phyloP scores from a whole-genome alignment of 108 stramenopile species.

The Nitzschia palea region DNA sequence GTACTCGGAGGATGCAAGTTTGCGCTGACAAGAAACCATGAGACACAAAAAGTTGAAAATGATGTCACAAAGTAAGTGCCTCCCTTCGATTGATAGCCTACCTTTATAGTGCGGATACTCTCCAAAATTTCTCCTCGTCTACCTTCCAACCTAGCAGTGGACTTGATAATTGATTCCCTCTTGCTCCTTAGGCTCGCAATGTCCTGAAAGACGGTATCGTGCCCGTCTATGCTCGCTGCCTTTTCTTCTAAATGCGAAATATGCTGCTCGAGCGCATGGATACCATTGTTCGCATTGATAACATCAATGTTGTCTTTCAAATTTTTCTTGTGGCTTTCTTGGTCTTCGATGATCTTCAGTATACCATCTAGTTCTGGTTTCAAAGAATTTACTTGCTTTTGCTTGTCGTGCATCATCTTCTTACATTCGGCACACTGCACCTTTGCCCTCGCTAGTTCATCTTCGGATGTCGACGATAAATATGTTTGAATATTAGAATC shows the following conservation, averaged over 20 bases:
- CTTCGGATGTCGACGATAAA: constrained; percentile 18
- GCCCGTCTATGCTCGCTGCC: constrained; percentile 40
- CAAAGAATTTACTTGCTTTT: constrained; percentile 48
- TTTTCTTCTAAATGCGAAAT: constrained; percentile 40
- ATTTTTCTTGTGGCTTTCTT: constrained; percentile 64
- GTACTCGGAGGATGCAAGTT: constrained; percentile 72
- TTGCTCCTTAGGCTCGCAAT: constrained; percentile 23
- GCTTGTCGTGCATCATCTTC: constrained; percentile 37
- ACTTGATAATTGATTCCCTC: constrained; percentile 32
- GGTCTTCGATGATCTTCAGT: constrained; percentile 56
- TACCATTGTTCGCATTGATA: constrained; percentile 27
- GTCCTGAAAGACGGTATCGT: constrained; percentile 41
- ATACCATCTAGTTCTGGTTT: constrained; percentile 43
- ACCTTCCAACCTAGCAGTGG: constrained; percentile 53
- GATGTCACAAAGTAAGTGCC: not conserved
- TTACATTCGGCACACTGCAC: constrained; percentile 25
- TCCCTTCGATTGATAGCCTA: constrained; percentile 12
- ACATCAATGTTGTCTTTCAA: constrained; percentile 70
- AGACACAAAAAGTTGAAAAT: not conserved
- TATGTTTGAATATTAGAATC: constrained; percentile 36
- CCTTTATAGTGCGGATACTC: constrained; percentile 61
- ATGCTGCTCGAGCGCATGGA: constrained; percentile 33
- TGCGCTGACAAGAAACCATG: constrained; percentile 34
- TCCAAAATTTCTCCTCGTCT: constrained; percentile 58
- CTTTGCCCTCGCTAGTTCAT: constrained; percentile 38